Base-by-base conservation (phyloP, 169 alveolate genomes). In the Cardiosporidium cionae region DNA sequence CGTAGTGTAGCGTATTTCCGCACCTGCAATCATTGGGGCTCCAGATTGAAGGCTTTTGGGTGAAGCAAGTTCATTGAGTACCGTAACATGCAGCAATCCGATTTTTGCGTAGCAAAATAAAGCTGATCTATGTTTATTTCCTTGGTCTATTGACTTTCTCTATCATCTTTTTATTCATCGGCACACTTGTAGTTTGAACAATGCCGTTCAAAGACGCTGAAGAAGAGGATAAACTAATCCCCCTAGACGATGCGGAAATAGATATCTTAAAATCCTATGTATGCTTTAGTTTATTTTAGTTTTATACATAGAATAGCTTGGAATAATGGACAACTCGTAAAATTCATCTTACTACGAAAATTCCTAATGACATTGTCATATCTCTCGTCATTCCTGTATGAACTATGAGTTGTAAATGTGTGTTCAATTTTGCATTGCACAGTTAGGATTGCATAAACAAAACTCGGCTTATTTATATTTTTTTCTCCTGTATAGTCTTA, bases 221-320 rank as follows among this genome's bases (percentile, higher is more conserved):
- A 6, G 16, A 27, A 6, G 72, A 29, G 28, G 35, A 37, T 1
- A 54, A 63, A 0, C 37, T 71, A 0, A 63, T n/a, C 7, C 83
- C 77, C 7, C 73, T 81, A 33, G 87, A 81, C 34, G 87, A 78
- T 4, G 83, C 78, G 31, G 87, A 81, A 33, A 76, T 81, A 44
- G 62, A 64, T 53, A 81, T 81, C 69, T 78, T 81, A 70, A 79
- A 79, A 31, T 74, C 83, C 52, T 81, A 81, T 63, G 82, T 74
- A 74, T 29, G 31, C 32, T n/a, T n/a, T n/a, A n/a, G n/a, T n/a
- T n/a, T n/a, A n/a, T n/a, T n/a, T n/a, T 70, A 0, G 29, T 67
- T 29, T 1, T 1, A 7, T 6, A 52, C 5, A 4, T 34, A 34
- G 5, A 2, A 34, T 4, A 37, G 4, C 25, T 32, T 5, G 71